Percentiles rank a stretch among this genome's conserved stretches.
These are phyloP conservation scores for Boletus rubroflammeus DNA, from an alignment of 768 basidiomycete species.

Conservation along the genomic window DNA sequence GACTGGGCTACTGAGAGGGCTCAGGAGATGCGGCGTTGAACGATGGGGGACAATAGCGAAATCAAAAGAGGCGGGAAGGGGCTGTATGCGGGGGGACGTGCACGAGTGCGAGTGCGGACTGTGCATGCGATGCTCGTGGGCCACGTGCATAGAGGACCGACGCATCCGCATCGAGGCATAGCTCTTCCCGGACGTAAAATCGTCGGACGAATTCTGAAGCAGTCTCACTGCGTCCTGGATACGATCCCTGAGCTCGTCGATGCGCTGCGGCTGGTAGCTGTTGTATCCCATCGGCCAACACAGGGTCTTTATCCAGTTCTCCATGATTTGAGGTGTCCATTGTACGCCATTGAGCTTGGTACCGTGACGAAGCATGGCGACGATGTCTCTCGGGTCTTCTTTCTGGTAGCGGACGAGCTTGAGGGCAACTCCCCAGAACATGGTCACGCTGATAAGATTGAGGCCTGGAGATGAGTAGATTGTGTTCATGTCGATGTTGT, in stretches of 20 bases:
- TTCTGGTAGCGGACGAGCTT: slow-evolving; percentile 67
- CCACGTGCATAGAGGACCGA: slow-evolving; percentile 9
- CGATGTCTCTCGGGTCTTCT: slow-evolving; percentile 63
- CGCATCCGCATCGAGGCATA: slow-evolving; percentile 3
- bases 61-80: slow-evolving; percentile 1
- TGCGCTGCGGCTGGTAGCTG: slow-evolving; percentile 42
- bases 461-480: slow-evolving; percentile 58
- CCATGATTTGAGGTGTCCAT: slow-evolving; percentile 55
- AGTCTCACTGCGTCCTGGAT: slow-evolving; percentile 52
- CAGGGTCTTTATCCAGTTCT: slow-evolving; percentile 52
- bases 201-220: slow-evolving; percentile 18
- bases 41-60: neutral
- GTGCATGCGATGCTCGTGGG: neutral
- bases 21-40: slow-evolving; percentile 3
- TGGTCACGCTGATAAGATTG: slow-evolving; percentile 56
- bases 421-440: slow-evolving; percentile 69
- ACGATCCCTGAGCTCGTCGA: slow-evolving; percentile 43
- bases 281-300: slow-evolving; percentile 67
- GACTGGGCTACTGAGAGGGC: slow-evolving; percentile 11
- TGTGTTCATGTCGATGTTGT: slow-evolving; percentile 53
- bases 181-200: slow-evolving; percentile 1
- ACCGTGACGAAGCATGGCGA: slow-evolving; percentile 62
- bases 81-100: neutral
- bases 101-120: neutral
- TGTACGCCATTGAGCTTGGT: slow-evolving; percentile 45